Evolutionary conservation across 2,329 filamentous ascomycete genomes (phyloP).

Genomic region (Didymella sp.): DNA sequence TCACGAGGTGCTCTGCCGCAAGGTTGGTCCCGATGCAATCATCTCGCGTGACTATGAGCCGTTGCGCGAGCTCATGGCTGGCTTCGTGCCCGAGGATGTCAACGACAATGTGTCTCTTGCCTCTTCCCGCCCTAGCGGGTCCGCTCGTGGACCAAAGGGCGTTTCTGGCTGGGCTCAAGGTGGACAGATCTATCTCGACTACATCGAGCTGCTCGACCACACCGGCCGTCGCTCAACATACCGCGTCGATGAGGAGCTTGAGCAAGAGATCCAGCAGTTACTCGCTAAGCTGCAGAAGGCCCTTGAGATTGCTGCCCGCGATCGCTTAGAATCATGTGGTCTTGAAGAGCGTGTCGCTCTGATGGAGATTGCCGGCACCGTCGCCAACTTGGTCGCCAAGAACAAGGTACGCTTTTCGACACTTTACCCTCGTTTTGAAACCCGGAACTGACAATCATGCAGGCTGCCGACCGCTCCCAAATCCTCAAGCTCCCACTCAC

Average conservation of each 20-base stretch:
- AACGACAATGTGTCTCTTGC: constrained; percentile 20
- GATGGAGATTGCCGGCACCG: constrained; percentile 78
- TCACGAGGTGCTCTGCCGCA: constrained; percentile 79
- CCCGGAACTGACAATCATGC: constrained; percentile 45
- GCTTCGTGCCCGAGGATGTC: constrained; percentile 62
- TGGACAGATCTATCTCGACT: constrained; percentile 78
- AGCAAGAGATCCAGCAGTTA: constrained; percentile 37
- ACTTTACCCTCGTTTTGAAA: background rate
- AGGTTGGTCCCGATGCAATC: constrained; percentile 81
- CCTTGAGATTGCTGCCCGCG: constrained; percentile 50
- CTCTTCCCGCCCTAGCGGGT: constrained; percentile 10
- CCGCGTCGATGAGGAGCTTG: constrained; percentile 42
- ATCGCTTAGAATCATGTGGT: constrained; percentile 51
- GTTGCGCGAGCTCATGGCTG: constrained; percentile 71
- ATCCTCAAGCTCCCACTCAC: constrained; percentile 71
- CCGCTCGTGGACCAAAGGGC: constrained; percentile 28
- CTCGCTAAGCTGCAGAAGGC: constrained; percentile 48
- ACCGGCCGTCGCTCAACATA: constrained; percentile 38
- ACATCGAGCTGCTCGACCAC: constrained; percentile 59
- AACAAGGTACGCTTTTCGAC: constrained; percentile 40
- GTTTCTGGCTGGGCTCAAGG: constrained; percentile 79
- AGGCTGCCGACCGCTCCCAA: constrained; percentile 49
- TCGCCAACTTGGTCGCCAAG: constrained; percentile 69
- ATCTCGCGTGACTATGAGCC: constrained; percentile 80
- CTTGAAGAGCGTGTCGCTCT: constrained; percentile 71